Conservation (phyloP, 768 basidiomycete species). For the Candolleomyces eurysporus region DNA sequence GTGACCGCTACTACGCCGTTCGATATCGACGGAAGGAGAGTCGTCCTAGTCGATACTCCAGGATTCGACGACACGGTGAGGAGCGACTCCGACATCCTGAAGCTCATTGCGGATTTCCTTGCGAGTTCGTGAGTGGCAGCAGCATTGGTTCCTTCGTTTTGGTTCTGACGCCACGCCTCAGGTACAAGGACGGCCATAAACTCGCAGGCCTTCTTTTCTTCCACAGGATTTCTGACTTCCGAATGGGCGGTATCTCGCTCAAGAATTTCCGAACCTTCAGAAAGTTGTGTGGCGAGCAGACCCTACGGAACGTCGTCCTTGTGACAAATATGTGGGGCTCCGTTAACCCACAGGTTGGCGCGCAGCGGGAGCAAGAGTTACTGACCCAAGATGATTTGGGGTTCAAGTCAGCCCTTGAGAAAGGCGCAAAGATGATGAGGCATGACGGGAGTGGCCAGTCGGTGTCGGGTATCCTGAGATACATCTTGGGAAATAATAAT, state of each 20-base stretch:
- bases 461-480: conserved; percentile 39
- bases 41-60: conserved; percentile 59
- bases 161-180: not conserved
- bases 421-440: conserved; percentile 40
- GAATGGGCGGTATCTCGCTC: conserved; percentile 49
- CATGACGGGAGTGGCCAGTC: conserved; percentile 37
- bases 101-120: conserved; percentile 45
- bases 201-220: conserved; percentile 28
- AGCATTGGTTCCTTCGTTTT: not conserved
- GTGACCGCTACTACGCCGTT: conserved; percentile 44
- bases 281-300: conserved; percentile 48
- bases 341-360: conserved; percentile 31
- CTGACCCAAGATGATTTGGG: conserved; percentile 28
- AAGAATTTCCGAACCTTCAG: conserved; percentile 52
- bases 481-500: conserved; percentile 25
- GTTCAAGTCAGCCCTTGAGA: conserved; percentile 46
- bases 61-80: conserved; percentile 56
- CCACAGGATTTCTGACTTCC: conserved; percentile 52
- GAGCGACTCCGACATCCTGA: conserved; percentile 46
- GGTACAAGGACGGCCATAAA: conserved; percentile 6
- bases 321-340: conserved; percentile 56
- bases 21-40: conserved; percentile 35
- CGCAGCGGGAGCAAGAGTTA: conserved; percentile 42
- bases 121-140: conserved; percentile 25
- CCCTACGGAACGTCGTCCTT: conserved; percentile 49